Evolutionary conservation across 371 early-diverging fungal species (phyloP).

Genomic region (Mucor plumbeus): DNA sequence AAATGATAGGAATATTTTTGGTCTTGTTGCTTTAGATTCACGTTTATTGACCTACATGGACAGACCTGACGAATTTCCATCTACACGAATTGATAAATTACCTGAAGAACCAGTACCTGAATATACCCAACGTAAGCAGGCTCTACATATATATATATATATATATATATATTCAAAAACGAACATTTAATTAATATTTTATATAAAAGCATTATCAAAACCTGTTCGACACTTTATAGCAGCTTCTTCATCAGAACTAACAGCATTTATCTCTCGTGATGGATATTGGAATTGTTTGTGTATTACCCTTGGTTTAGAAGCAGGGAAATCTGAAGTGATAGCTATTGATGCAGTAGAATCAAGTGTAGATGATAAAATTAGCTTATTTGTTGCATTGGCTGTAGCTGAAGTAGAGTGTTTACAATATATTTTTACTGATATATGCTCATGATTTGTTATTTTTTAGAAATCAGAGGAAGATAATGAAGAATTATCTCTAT

Average conservation of each 20-base stretch:
- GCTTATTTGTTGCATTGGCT: slow-evolving; percentile 39
- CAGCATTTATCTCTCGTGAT: slow-evolving; percentile 48
- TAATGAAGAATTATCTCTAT: slow-evolving; percentile 20
- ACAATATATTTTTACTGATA: neutral
- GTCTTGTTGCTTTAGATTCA: slow-evolving; percentile 42
- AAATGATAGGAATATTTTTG: slow-evolving; percentile 50
- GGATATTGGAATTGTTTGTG: slow-evolving; percentile 55
- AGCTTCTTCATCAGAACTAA: slow-evolving; percentile 50
- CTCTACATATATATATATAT: too few relatives aligned
- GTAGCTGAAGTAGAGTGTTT: slow-evolving; percentile 38
- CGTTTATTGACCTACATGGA: slow-evolving; percentile 44
- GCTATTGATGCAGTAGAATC: slow-evolving; percentile 51
- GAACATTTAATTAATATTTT: neutral
- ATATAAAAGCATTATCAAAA: slow-evolving; percentile 21
- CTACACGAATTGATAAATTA: slow-evolving; percentile 41
- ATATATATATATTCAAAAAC: neutral
- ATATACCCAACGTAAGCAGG: slow-evolving; percentile 25
- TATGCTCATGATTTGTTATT: neutral
- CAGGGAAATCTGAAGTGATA: slow-evolving; percentile 49
- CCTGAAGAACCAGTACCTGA: slow-evolving; percentile 27
- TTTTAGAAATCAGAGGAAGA: slow-evolving; percentile 37
- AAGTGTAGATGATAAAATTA: slow-evolving; percentile 20
- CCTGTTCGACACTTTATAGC: slow-evolving; percentile 48
- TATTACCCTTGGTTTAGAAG: slow-evolving; percentile 43
- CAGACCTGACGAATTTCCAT: slow-evolving; percentile 51